A percentile compares a stretch with the other conserved stretches of the same genome.
These are phyloP conservation scores for Colletotrichum lentis DNA, from an alignment of 2,329 filamentous ascomycete species.

Conservation along the genomic window DNA sequence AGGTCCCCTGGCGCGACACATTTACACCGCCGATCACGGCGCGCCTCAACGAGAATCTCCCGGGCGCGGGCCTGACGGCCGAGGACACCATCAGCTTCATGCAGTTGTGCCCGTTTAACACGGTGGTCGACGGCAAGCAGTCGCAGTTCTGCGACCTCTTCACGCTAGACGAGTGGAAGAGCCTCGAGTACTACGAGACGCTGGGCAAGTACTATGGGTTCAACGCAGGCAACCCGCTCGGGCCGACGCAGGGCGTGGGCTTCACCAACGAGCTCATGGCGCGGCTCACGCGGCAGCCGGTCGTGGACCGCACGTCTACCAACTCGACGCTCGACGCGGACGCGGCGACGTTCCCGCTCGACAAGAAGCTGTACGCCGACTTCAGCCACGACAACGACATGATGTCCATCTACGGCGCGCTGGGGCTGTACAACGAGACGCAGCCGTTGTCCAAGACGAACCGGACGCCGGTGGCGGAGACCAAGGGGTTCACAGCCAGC, in stretches of 20 bases:
- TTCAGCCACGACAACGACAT: slow-evolving; percentile 94
- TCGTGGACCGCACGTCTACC: slow-evolving; percentile 76
- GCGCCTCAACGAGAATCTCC: slow-evolving; percentile 74
- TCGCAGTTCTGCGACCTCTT: slow-evolving; percentile 83
- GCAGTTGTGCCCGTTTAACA: slow-evolving; percentile 89
- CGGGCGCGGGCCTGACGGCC: slow-evolving; percentile 70
- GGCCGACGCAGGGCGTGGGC: slow-evolving; percentile 85
- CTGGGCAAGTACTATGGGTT: slow-evolving; percentile 88
- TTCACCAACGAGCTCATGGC: slow-evolving; percentile 89
- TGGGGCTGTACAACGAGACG: slow-evolving; percentile 79
- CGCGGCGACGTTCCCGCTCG: slow-evolving; percentile 76
- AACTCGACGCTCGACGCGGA: slow-evolving; percentile 79
- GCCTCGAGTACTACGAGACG: slow-evolving; percentile 82
- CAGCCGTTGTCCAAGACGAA: slow-evolving; percentile 60
- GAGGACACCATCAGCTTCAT: slow-evolving; percentile 76
- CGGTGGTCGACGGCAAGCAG: slow-evolving; percentile 70
- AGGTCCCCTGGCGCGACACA: slow-evolving; percentile 65
- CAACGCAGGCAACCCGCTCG: slow-evolving; percentile 78
- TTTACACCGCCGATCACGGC: slow-evolving; percentile 74
- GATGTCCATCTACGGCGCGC: slow-evolving; percentile 75
- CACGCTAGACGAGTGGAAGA: slow-evolving; percentile 73
- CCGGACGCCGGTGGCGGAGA: slow-evolving; percentile 56
- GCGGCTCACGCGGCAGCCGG: slow-evolving; percentile 73
- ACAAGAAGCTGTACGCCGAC: slow-evolving; percentile 77
- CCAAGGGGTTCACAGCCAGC: slow-evolving; percentile 75